These are phyloP conservation scores for Mollisia scopiformis DNA, from an alignment of 2,329 filamentous ascomycete species.

Conservation along the genomic window DNA sequence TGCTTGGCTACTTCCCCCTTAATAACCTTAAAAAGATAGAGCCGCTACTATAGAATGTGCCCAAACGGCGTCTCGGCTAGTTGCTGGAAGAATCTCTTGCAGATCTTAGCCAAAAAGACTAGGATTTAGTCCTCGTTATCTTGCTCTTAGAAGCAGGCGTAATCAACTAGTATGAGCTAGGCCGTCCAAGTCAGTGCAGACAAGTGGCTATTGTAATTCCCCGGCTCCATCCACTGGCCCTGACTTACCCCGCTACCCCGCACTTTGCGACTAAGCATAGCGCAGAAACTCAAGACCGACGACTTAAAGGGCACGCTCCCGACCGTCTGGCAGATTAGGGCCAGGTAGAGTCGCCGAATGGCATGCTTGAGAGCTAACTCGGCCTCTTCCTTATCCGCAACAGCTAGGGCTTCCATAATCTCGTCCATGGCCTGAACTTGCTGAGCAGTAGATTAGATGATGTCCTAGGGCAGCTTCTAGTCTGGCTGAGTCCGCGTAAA, in stretches of 20 bases:
- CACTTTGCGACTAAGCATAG: conserved; percentile 6
- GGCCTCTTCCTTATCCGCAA: conserved; percentile 9
- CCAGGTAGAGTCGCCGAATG: conserved; percentile 16
- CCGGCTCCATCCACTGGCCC: conserved; percentile 10
- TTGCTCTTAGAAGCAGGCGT: conserved; percentile 16
- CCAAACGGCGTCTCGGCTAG: conserved; percentile 17
- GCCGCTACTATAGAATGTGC: conserved; percentile 19
- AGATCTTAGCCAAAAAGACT: conserved; percentile 15
- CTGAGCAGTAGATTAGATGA: conserved; percentile 4
- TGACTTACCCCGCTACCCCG: neutral
- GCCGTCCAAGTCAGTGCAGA: conserved; percentile 12
- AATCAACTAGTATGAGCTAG: conserved; percentile 8
- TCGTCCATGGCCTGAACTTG: conserved; percentile 14
- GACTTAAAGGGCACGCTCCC: conserved; percentile 14
- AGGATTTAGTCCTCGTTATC: conserved; percentile 19
- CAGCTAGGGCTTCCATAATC: conserved; percentile 10
- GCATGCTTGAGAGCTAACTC: conserved; percentile 15
- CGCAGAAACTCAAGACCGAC: conserved; percentile 15
- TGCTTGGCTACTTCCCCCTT: conserved; percentile 11
- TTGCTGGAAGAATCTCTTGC: conserved; percentile 17
- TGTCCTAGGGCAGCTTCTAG: conserved; percentile 1
- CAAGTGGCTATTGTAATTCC: conserved; percentile 20
- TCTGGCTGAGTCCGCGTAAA: conserved; percentile 1
- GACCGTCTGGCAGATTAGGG: conserved; percentile 16
- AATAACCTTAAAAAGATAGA: conserved; percentile 16